These are phyloP conservation scores for Prunus mira DNA, from an alignment of 306 rosid species.

Conservation along the genomic window DNA sequence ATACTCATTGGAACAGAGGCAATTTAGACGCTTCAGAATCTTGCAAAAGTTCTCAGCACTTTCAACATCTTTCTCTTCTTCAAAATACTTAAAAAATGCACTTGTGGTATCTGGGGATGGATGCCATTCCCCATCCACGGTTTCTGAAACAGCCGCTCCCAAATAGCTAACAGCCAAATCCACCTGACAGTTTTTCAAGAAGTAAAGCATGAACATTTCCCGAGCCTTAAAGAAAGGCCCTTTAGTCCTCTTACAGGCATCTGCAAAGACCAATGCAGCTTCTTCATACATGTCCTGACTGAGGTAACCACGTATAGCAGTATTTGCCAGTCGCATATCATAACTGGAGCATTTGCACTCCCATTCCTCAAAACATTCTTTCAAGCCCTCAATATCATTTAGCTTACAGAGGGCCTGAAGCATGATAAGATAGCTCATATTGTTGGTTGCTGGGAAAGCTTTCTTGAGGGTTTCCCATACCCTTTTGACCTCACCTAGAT, in stretches of 20 bases:
- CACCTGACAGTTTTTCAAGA: conserved; percentile 39
- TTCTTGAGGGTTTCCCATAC: conserved; percentile 59
- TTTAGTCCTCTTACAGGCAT: conserved; percentile 42
- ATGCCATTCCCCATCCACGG: conserved; percentile 34
- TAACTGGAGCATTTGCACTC: conserved; percentile 45
- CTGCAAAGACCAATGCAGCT: conserved; percentile 48
- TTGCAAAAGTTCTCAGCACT: conserved; percentile 53
- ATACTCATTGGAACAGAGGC: conserved; percentile 37
- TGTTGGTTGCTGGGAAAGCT: conserved; percentile 43
- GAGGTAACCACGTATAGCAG: conserved; percentile 53
- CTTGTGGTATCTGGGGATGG: conserved; percentile 36
- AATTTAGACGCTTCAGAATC: conserved; percentile 48
- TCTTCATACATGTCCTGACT: conserved; percentile 51
- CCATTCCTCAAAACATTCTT: conserved; percentile 66
- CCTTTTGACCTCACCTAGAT: conserved; percentile 56
- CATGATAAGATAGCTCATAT: conserved; percentile 60
- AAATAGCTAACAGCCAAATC: conserved; percentile 57
- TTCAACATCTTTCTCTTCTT: conserved; percentile 51
- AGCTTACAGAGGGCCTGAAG: conserved; percentile 67
- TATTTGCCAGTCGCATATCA: conserved; percentile 50
- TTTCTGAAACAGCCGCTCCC: conserved; percentile 46
- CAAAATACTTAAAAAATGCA: conserved; percentile 63
- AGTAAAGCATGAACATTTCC: conserved; percentile 56
- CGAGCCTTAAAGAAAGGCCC: conserved; percentile 51
- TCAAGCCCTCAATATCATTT: conserved; percentile 54